A percentile compares a stretch with the other conserved stretches of the same genome.
Evolutionary conservation across 2,329 filamentous ascomycete species (phyloP).

Genomic region (Claviceps spartinae): DNA sequence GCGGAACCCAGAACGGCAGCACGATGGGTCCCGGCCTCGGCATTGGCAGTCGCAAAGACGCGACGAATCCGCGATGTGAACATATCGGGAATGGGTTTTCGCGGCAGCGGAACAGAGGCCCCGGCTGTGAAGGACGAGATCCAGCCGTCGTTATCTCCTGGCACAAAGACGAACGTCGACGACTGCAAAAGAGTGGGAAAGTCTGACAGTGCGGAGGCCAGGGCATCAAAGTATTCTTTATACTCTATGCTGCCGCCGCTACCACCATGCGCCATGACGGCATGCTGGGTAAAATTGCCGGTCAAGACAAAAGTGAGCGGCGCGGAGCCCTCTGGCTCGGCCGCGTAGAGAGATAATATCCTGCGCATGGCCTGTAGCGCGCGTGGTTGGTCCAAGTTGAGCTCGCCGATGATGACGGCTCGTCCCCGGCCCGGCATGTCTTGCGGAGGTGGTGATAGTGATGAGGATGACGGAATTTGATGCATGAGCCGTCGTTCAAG

Average conservation of each 20-base stretch:
- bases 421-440: conserved; percentile 30
- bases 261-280: conserved; percentile 53
- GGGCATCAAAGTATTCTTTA: conserved; percentile 86
- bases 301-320: conserved; percentile 73
- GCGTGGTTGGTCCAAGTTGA: conserved; percentile 75
- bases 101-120: conserved; percentile 54
- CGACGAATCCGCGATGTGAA: conserved; percentile 81
- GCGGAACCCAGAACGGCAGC: conserved; percentile 35
- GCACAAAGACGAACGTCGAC: conserved; percentile 82
- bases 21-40: conserved; percentile 46
- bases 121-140: conserved; percentile 71
- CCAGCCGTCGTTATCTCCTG: conserved; percentile 97
- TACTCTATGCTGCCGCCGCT: conserved; percentile 83
- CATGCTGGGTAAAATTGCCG: conserved; percentile 65
- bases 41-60: conserved; percentile 65
- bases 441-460: conserved; percentile 15
- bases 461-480: conserved; percentile 15
- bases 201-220: conserved; percentile 71
- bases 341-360: conserved; percentile 61
- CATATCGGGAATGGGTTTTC: conserved; percentile 64
- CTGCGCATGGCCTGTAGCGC: conserved; percentile 69
- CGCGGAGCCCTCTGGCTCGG: conserved; percentile 46
- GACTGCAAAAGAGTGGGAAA: conserved; percentile 67
- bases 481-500: conserved; percentile 57
- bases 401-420: conserved; percentile 68